Percentiles rank a stretch among this genome's conserved stretches.
phyloP scores from a whole-genome alignment of 2,329 filamentous ascomycete genomes.

The Sporothrix pallida region DNA sequence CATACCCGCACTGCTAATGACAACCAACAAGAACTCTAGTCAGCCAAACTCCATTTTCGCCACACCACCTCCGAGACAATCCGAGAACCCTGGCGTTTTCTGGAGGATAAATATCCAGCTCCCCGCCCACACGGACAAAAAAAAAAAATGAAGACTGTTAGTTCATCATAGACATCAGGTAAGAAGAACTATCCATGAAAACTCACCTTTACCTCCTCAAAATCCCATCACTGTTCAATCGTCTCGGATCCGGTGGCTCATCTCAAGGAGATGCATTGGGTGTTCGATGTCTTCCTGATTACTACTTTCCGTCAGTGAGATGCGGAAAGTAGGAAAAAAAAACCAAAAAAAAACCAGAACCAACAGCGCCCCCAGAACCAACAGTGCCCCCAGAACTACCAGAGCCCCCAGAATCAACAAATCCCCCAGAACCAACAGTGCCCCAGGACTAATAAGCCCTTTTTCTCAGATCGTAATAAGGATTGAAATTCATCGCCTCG shows the following conservation, averaged over 20 bases:
- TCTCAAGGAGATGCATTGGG: slow-evolving; percentile 4
- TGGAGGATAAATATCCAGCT: not conserved
- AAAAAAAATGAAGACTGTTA: not conserved
- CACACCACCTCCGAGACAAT: not conserved
- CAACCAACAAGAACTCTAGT: not conserved
- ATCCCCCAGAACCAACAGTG: not conserved
- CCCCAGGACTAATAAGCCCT: not conserved
- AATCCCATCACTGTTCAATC: slow-evolving; percentile 9
- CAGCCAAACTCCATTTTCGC: not conserved
- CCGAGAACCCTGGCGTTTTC: not conserved
- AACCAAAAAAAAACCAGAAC: not conserved
- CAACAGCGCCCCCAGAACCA: not conserved
- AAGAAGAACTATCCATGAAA: too few relatives aligned
- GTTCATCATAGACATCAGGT: too few relatives aligned
- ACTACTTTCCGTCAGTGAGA: slow-evolving; percentile 18
- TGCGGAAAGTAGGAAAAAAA: slow-evolving; percentile 12
- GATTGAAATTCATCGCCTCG: too few relatives aligned
- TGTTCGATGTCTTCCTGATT: not conserved
- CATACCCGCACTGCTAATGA: not conserved
- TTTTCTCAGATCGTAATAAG: slow-evolving; percentile 3
- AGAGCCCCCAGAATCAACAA: not conserved
- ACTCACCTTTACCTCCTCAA: not conserved
- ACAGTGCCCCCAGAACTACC: not conserved
- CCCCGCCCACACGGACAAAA: not conserved
- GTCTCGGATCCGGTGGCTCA: slow-evolving; percentile 11